phyloP scores from a whole-genome alignment of 495 filamentous ascomycete genomes.

The Corynascus novoguineensis region DNA sequence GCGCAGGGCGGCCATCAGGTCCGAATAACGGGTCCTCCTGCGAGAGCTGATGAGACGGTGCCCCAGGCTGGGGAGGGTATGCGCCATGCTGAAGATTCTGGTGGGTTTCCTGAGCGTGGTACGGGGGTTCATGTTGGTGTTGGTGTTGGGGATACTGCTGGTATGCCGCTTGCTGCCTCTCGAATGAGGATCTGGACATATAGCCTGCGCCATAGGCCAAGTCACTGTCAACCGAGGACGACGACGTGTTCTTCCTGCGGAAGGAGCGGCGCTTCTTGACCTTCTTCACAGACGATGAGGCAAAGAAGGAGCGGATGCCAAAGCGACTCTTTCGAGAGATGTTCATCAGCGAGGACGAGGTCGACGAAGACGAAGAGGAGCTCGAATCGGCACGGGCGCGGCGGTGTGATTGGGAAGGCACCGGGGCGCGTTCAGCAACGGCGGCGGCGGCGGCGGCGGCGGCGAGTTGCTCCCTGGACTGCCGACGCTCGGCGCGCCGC shows the following conservation, averaged over 20 bases:
- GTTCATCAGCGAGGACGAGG: conserved; percentile 44
- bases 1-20: conserved; percentile 27
- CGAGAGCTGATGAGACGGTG: conserved; percentile 6
- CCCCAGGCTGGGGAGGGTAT: conserved; percentile 10
- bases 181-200: conserved; percentile 36
- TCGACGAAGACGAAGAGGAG: conserved; percentile 37
- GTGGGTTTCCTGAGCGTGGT: conserved; percentile 9
- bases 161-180: conserved; percentile 13
- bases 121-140: conserved; percentile 8
- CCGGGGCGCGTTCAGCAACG: conserved; percentile 35
- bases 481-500: conserved; percentile 43
- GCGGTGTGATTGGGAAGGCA: conserved; percentile 29
- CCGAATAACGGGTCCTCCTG: conserved; percentile 20
- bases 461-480: conserved; percentile 43
- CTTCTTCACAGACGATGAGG: conserved; percentile 35
- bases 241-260: conserved; percentile 42
- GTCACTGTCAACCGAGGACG: conserved; percentile 46
- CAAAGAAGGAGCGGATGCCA: conserved; percentile 42
- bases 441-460: conserved; percentile 33
- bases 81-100: conserved; percentile 10
- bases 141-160: conserved; percentile 11
- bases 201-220: conserved; percentile 53
- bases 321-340: conserved; percentile 41
- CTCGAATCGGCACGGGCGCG: conserved; percentile 37
- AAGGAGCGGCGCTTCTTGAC: conserved; percentile 42